Base-by-base conservation (phyloP, 192 early-diverging fungal species). In the Umbelopsis vinacea region DNA sequence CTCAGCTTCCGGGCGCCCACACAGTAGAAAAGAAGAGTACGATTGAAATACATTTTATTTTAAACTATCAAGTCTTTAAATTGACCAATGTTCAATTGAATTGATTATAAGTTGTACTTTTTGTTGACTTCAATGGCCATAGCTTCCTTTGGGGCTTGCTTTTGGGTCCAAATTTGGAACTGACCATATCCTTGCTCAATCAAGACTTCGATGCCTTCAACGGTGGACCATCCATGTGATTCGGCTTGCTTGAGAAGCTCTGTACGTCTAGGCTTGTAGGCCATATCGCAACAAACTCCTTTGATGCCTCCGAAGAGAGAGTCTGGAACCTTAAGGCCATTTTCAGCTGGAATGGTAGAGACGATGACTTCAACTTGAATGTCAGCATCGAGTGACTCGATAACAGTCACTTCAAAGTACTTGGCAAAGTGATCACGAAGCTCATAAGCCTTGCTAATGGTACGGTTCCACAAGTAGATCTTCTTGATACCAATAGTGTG, bases 171-270 rank as follows among this genome's bases (percentile, higher is more conserved):
- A 46, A 83, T 85, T 70, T 87, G 83, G 75, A 97, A 93, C 83
- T 99, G 97, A 72, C 92, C 92, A 48, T 93, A 82, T 26, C 96
- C 97, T 79, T 99, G 97, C 76, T 94, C 93, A 46, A 96, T 85
- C 74, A 99, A 83, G 0, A 99, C 88, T 63, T 94, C 88, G 40
- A 97, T 86, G 38, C 97, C 97, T 78, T 93, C 90, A 5, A 95
- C 89, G 12, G 85, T 84, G 6, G 72, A 76, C 92, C 90, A 92
- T 4, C 85, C 84, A 52, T 86, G 80, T 8, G 78, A 72, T 23
- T 76, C 70, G 11, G 92, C 88, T 70, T 89, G 84, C 71, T 81
- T 71, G 26, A 99, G 68, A 54, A 97, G 82, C n/a, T 87, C 84
- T 0, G 97, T 99, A 60, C 90, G 83, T 10, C 90, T 79, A 47